phyloP scores from a whole-genome alignment of 2,329 filamentous ascomycete species.

The Colletotrichum camelliae region DNA sequence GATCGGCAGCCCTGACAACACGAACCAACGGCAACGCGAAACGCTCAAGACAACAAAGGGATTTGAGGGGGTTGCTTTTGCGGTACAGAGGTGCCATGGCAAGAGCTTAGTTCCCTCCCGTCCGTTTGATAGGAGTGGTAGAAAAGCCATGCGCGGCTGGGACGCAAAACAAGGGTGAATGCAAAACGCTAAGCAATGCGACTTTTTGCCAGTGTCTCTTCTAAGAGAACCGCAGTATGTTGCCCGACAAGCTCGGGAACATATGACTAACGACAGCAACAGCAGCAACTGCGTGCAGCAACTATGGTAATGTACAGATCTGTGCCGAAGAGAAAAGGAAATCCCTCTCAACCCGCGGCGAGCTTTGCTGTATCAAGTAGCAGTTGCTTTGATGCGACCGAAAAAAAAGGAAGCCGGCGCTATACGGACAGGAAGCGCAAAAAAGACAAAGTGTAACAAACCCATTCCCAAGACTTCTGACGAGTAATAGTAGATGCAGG shows the following conservation, averaged over 20 bases:
- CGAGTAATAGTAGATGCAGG: slow-evolving; percentile 16
- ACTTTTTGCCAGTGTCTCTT: slow-evolving; percentile 25
- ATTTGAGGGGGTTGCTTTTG: slow-evolving; percentile 2
- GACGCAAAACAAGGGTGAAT: slow-evolving; percentile 22
- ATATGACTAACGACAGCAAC: slow-evolving; percentile 27
- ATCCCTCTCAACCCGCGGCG: slow-evolving; percentile 41
- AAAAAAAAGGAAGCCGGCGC: slow-evolving; percentile 31
- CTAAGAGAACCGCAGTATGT: slow-evolving; percentile 16
- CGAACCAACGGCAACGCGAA: slow-evolving; percentile 15
- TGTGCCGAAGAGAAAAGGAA: slow-evolving; percentile 39
- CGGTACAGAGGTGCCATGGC: slow-evolving; percentile 12
- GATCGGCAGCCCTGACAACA: slow-evolving; percentile 16
- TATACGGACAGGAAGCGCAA: slow-evolving; percentile 20
- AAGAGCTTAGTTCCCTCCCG: not conserved
- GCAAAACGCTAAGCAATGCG: slow-evolving; percentile 24
- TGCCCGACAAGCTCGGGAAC: slow-evolving; percentile 18
- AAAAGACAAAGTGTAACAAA: slow-evolving; percentile 32
- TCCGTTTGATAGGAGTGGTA: not conserved
- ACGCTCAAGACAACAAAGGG: slow-evolving; percentile 12
- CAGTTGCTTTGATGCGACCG: slow-evolving; percentile 34
- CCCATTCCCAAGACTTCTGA: slow-evolving; percentile 32
- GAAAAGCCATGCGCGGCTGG: slow-evolving; percentile 16
- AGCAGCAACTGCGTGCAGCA: slow-evolving; percentile 47
- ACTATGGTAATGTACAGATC: slow-evolving; percentile 64
- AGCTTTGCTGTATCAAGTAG: slow-evolving; percentile 42